phyloP scores from a whole-genome alignment of 352 stramenopile genomes.

The Plasmopara viticola region DNA sequence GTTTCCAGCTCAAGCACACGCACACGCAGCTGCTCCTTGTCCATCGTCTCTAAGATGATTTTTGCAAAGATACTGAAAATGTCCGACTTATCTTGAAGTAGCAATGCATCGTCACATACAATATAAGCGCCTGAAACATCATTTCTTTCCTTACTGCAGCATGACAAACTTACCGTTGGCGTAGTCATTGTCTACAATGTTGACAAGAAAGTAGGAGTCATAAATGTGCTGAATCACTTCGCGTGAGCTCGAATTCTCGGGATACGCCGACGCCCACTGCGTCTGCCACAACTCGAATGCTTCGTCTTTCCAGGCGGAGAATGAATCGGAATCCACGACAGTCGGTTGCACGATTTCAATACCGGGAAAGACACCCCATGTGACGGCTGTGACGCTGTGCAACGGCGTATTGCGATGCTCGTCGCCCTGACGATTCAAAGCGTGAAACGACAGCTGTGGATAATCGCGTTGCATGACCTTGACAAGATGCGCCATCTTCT shows the following conservation, averaged over 20 bases:
- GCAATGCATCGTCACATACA: conserved; percentile 8
- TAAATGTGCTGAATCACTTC: conserved; percentile 82
- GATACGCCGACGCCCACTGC: conserved; percentile 96
- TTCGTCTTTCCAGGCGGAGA: conserved; percentile 93
- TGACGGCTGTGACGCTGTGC: conserved; percentile 92
- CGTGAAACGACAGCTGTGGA: conserved; percentile 73
- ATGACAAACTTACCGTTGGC: conserved; percentile 41
- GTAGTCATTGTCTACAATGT: conserved; percentile 98
- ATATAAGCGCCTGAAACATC: conserved; percentile 1
- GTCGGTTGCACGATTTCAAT: conserved; percentile 93
- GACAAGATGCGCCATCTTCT: conserved; percentile 59
- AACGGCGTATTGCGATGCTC: conserved; percentile 69
- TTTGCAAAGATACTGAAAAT: conserved; percentile 80
- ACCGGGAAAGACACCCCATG: conserved; percentile 96
- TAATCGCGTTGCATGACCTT: conserved; percentile 54
- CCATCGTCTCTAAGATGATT: conserved; percentile 80
- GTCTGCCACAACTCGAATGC: conserved; percentile 96
- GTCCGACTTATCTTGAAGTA: conserved; percentile 53
- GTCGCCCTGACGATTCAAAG: conserved; percentile 55
- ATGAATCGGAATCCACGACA: conserved; percentile 96
- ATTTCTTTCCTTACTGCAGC: background rate
- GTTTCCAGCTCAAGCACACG: conserved; percentile 66
- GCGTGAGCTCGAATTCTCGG: conserved; percentile 62
- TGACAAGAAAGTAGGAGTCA: conserved; percentile 96
- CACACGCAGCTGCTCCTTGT: conserved; percentile 58